These are phyloP conservation scores for Fibroporia radiculosa DNA, from an alignment of 768 basidiomycete genomes.

Conservation along the genomic window DNA sequence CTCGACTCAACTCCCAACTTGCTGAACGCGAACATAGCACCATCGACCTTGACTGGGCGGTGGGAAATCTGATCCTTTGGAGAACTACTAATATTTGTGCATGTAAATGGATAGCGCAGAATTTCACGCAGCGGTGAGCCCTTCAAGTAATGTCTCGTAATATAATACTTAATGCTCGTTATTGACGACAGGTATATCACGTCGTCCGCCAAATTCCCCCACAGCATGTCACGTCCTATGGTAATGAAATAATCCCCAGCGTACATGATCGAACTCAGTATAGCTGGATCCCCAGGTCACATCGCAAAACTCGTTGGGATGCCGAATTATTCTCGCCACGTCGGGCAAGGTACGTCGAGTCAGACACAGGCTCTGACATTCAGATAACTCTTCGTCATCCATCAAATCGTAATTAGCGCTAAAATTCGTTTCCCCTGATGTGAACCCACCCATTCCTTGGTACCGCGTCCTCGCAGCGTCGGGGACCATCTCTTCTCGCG, in stretches of 20 bases:
- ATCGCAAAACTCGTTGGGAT: slow-evolving; percentile 75
- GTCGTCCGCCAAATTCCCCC: slow-evolving; percentile 63
- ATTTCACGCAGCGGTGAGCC: slow-evolving; percentile 51
- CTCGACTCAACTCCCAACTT: too few species aligned
- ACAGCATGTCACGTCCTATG: slow-evolving; percentile 68
- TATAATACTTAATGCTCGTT: neutral
- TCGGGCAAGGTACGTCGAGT: slow-evolving; percentile 62
- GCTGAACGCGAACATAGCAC: too few species aligned
- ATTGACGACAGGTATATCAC: slow-evolving; percentile 53
- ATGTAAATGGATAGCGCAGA: slow-evolving; percentile 58
- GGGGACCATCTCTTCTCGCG: slow-evolving; percentile 74
- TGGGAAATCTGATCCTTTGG: too few species aligned
- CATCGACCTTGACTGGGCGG: too few species aligned
- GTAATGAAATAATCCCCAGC: slow-evolving; percentile 38
- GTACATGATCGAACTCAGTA: neutral
- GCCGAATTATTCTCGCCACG: slow-evolving; percentile 73
- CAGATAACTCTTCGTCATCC: too few species aligned
- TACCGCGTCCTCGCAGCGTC: slow-evolving; percentile 66
- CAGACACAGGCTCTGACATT: neutral
- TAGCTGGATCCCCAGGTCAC: slow-evolving; percentile 41
- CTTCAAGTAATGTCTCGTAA: neutral
- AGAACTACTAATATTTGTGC: too few species aligned
- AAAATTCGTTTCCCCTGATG: slow-evolving; percentile 57
- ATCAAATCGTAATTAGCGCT: slow-evolving; percentile 60
- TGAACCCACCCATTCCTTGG: slow-evolving; percentile 71